These are phyloP conservation scores for Rhizopus sp. DNA, from an alignment of 371 early-diverging fungal genomes.

Conservation along the genomic window DNA sequence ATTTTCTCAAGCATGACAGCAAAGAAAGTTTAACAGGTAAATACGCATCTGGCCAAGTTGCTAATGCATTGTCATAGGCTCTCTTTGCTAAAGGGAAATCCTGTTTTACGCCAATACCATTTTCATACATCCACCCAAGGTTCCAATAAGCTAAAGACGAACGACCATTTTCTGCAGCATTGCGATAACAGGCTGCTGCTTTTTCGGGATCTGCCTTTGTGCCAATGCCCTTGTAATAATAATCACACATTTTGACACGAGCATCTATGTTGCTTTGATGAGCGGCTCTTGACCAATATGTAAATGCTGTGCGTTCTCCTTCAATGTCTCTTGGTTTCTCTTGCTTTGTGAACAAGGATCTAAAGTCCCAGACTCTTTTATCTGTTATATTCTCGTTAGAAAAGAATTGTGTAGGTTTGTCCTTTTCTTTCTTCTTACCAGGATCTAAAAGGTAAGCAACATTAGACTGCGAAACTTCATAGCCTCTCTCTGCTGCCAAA, in stretches of 20 bases:
- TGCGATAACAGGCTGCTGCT: constrained; percentile 88
- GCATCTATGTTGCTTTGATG: constrained; percentile 91
- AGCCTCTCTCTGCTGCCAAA: constrained; percentile 32
- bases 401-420: constrained; percentile 7
- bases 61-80: constrained; percentile 81
- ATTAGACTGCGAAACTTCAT: constrained; percentile 35
- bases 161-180: constrained; percentile 80
- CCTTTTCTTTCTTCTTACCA: constrained; percentile 28
- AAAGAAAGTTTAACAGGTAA: constrained; percentile 83
- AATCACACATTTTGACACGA: constrained; percentile 92
- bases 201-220: constrained; percentile 64
- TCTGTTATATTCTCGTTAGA: constrained; percentile 6
- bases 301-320: constrained; percentile 64
- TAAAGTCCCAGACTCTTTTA: constrained; percentile 17
- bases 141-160: constrained; percentile 95
- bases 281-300: constrained; percentile 94
- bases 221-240: constrained; percentile 90
- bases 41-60: constrained; percentile 77
- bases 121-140: constrained; percentile 96
- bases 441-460: constrained; percentile 90
- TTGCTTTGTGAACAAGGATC: constrained; percentile 9
- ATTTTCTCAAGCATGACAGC: constrained; percentile 16
- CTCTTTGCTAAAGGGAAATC: constrained; percentile 94
- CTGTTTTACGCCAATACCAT: constrained; percentile 85
- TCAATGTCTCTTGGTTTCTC: constrained; percentile 8